Conservation (phyloP, 2,329 filamentous ascomycete genomes). For the Ceratocystiopsis sp. region DNA sequence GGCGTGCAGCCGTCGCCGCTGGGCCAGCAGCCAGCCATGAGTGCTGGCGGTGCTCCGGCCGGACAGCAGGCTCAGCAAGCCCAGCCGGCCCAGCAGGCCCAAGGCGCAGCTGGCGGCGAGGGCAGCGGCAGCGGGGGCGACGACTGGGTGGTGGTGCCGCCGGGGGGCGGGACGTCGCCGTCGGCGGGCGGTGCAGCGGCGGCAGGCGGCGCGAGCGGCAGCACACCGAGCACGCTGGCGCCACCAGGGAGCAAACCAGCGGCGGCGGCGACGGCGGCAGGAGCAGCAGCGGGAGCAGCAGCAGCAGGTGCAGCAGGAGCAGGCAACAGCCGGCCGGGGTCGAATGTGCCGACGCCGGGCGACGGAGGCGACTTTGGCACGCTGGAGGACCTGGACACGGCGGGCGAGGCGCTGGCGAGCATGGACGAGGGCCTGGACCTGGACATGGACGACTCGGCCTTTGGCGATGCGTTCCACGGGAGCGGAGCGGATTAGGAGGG, state of each 20-base stretch:
- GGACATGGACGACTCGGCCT: conserved; percentile 63
- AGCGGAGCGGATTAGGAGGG: conserved; percentile 20
- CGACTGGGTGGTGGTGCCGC: conserved; percentile 63
- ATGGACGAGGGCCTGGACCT: conserved; percentile 52
- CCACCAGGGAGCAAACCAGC: too few species aligned
- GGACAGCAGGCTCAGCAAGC: too few species aligned
- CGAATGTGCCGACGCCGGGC: conserved; percentile 27
- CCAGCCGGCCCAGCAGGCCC: conserved; percentile 21
- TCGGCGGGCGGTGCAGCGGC: neutral
- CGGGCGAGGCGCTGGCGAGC: conserved; percentile 49
- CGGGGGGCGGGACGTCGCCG: conserved; percentile 34
- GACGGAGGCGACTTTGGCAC: conserved; percentile 42
- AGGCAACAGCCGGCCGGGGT: conserved; percentile 20
- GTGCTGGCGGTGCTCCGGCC: too few species aligned
- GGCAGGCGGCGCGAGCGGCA: neutral
- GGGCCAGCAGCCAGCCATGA: too few species aligned
- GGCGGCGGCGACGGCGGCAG: neutral
- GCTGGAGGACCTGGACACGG: conserved; percentile 50
- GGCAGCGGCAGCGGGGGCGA: conserved; percentile 26
- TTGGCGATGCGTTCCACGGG: conserved; percentile 67
- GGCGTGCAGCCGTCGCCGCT: too few species aligned
- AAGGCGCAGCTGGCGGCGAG: too few species aligned
- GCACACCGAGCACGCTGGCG: too few species aligned
- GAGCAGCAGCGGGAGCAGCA: neutral
- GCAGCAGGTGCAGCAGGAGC: neutral